Conservation (phyloP, 78 protist species). For the Polysphondylium violaceum region DNA sequence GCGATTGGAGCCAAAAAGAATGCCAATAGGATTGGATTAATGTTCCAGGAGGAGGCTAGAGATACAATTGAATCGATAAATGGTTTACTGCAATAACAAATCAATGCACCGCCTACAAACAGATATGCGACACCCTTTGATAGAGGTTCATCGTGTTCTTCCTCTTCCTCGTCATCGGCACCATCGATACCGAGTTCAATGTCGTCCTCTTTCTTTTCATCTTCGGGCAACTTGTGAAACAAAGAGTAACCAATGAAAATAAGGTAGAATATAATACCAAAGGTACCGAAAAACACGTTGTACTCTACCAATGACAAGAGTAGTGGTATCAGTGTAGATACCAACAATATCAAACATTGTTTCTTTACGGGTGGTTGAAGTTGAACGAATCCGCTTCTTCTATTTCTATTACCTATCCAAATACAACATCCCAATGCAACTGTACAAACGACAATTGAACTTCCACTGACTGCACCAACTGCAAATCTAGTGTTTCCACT, state of each 20-base stretch:
- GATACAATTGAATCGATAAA: constrained; percentile 78
- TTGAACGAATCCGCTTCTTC: constrained; percentile 39
- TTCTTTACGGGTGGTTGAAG: constrained; percentile 84
- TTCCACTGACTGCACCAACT: constrained; percentile 87
- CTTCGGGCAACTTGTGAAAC: constrained; percentile 69
- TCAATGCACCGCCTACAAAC: constrained; percentile 79
- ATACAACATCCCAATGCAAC: constrained; percentile 84
- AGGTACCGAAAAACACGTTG: constrained; percentile 42
- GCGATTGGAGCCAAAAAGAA: constrained; percentile 90
- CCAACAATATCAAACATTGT: constrained; percentile 70
- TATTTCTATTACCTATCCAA: constrained; percentile 73
- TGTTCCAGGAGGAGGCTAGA: constrained; percentile 41
- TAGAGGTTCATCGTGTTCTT: constrained; percentile 83
- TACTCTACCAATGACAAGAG: constrained; percentile 45
- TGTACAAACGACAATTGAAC: constrained; percentile 86
- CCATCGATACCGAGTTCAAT: constrained; percentile 9
- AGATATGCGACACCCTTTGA: constrained; percentile 75
- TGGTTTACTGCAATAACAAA: constrained; percentile 81
- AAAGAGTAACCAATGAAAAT: constrained; percentile 66
- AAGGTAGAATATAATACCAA: constrained; percentile 66
- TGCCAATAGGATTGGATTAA: constrained; percentile 78
- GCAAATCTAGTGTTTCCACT: constrained; percentile 83
- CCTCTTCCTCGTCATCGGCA: constrained; percentile 60
- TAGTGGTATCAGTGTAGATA: constrained; percentile 49
- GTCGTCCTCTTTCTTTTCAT: constrained; percentile 65